phyloP scores from a whole-genome alignment of 2,329 filamentous ascomycete genomes.

The Lomentospora prolificans region DNA sequence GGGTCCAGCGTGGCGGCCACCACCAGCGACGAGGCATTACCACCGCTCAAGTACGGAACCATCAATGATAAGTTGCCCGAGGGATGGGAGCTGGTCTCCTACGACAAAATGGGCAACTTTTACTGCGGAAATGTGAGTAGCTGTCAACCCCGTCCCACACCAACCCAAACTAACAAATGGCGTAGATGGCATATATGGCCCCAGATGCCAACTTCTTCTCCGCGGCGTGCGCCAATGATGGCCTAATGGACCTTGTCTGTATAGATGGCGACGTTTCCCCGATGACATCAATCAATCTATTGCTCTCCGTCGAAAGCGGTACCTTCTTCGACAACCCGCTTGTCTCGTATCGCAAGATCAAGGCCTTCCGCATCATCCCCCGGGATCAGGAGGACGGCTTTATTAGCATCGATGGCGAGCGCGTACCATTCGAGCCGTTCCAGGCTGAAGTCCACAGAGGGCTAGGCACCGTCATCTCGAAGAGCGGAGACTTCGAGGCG shows the following conservation, averaged over 20 bases:
- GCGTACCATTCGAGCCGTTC: slow-evolving; percentile 76
- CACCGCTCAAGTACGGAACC: slow-evolving; percentile 68
- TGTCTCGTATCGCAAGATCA: slow-evolving; percentile 74
- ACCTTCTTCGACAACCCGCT: slow-evolving; percentile 71
- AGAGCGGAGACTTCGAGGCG: slow-evolving; percentile 62
- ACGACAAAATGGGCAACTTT: slow-evolving; percentile 79
- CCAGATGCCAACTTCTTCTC: slow-evolving; percentile 81
- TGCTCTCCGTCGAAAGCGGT: slow-evolving; percentile 62
- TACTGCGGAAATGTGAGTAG: slow-evolving; percentile 74
- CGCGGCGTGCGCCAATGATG: slow-evolving; percentile 72
- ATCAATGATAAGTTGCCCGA: slow-evolving; percentile 65
- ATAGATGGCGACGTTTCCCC: slow-evolving; percentile 68
- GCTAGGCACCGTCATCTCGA: slow-evolving; percentile 76
- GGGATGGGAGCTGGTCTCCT: slow-evolving; percentile 64
- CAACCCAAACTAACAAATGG: slow-evolving; percentile 11
- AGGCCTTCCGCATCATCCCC: slow-evolving; percentile 79
- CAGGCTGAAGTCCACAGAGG: slow-evolving; percentile 82
- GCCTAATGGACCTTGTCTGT: slow-evolving; percentile 73
- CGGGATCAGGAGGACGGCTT: slow-evolving; percentile 62
- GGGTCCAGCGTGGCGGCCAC: slow-evolving; percentile 13
- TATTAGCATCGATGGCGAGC: slow-evolving; percentile 91
- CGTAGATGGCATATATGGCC: slow-evolving; percentile 80
- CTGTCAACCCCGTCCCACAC: no score
- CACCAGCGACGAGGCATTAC: slow-evolving; percentile 45
- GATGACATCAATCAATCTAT: slow-evolving; percentile 54